These are phyloP conservation scores for Xylaria sp. DNA, from an alignment of 2,329 filamentous ascomycete species.

Conservation along the genomic window DNA sequence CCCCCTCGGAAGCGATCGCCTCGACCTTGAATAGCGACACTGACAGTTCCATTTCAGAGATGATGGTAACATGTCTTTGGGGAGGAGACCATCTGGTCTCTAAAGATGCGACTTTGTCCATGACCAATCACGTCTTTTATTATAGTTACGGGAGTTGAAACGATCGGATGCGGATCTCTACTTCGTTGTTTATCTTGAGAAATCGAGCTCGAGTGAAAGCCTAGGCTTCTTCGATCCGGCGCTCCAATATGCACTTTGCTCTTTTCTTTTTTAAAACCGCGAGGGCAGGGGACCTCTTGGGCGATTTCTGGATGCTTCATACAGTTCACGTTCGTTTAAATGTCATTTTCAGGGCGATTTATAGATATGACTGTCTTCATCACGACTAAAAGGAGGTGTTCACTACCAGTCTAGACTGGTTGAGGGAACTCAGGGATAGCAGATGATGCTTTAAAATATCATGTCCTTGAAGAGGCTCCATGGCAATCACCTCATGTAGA, in stretches of 20 bases:
- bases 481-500: conserved; percentile 26
- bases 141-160: conserved; percentile 36
- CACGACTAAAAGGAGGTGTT: conserved; percentile 27
- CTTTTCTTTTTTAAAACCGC: conserved; percentile 13
- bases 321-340: conserved; percentile 33
- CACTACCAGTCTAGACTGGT: conserved; percentile 17
- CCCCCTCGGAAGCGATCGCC: conserved; percentile 44
- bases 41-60: conserved; percentile 40
- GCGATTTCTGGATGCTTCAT: conserved; percentile 36
- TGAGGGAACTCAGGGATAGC: conserved; percentile 17
- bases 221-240: not conserved
- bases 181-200: conserved; percentile 33
- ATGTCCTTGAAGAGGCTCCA: conserved; percentile 7
- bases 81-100: not conserved
- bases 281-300: conserved; percentile 38
- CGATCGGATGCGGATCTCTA: conserved; percentile 30
- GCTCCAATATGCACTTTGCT: conserved; percentile 26
- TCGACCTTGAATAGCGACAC: conserved; percentile 37
- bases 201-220: conserved; percentile 7
- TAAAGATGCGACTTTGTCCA: conserved; percentile 12
- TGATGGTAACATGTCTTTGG: conserved; percentile 28
- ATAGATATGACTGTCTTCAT: conserved; percentile 35
- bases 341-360: conserved; percentile 29
- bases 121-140: conserved; percentile 27
- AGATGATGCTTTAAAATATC: conserved; percentile 23